Evolutionary conservation across 106 monocot species (phyloP), one percentile per base, ranked within the genome.

Genomic region (Platanthera zijinensis): DNA sequence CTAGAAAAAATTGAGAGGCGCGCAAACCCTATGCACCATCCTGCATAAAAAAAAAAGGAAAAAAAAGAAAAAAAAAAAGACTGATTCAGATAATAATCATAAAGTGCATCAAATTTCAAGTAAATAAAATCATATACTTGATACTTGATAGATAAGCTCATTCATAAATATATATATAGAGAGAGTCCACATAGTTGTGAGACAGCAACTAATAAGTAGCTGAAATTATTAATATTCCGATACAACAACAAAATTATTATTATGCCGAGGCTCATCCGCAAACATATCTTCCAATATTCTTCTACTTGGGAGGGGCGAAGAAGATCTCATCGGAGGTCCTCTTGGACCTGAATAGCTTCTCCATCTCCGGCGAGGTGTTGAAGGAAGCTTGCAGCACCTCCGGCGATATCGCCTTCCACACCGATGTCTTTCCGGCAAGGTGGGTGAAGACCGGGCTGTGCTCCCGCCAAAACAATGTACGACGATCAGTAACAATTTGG

Each of bases 331-430:
- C 88, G 0, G 83, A 75, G 52, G 82, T 84, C 76, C 96, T 86
- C 88, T 93, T 96, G 8, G 92, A 96, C 63, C 96, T 81, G 84
- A 96, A 96, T 8, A 80, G 84, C 83, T 87, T 69, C 92, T 90
- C 96, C 75, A 88, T 77, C 45, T 90, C 92, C 0, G 92, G 76
- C 39, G 88, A 73, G 39, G 84, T 81, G 72, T 87, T 80, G 83
- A 96, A 93, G 1, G 96, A 59, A 14, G 92, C 90, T 78, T 87
- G 84, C 67, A 96, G 75, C 30, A 96, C 88, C 74, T 92, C 74
- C 3, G 92, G 76, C 6, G 96, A 96, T 48, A 96, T 48, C 0
- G 89, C 92, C 88, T 96, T 96, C 92, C 90, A 96, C 47, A 87
- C 88, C 0, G 92, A 92, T 0, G 92, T 92, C 87, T 74, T 92